These are phyloP conservation scores for Colletotrichum endophyticum DNA, from an alignment of 2,329 filamentous ascomycete genomes.

Conservation along the genomic window DNA sequence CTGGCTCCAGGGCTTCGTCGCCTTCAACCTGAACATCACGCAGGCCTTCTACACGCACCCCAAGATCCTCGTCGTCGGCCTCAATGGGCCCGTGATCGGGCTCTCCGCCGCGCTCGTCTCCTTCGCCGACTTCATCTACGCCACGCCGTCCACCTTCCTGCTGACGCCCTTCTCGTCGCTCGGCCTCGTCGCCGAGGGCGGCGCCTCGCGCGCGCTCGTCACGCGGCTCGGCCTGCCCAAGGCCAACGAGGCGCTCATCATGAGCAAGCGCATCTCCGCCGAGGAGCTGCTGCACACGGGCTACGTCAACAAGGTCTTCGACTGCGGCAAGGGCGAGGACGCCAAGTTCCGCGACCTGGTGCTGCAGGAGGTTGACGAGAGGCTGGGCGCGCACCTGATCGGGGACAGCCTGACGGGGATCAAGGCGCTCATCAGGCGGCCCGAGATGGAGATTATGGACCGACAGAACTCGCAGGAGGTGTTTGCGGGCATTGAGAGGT, in stretches of 20 bases:
- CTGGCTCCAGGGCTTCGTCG: constrained; percentile 75
- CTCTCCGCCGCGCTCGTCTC: constrained; percentile 83
- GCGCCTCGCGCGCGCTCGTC: constrained; percentile 78
- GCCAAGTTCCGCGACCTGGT: constrained; percentile 75
- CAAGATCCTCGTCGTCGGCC: constrained; percentile 88
- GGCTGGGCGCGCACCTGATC: constrained; percentile 79
- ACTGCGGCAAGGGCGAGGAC: constrained; percentile 60
- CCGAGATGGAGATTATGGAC: constrained; percentile 76
- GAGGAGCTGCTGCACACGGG: constrained; percentile 78
- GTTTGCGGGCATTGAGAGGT: constrained; percentile 83
- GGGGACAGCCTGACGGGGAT: constrained; percentile 81
- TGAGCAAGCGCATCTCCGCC: constrained; percentile 78
- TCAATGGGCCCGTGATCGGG: constrained; percentile 91
- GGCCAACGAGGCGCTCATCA: constrained; percentile 92
- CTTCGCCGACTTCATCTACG: constrained; percentile 93
- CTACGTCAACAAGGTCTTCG: constrained; percentile 86
- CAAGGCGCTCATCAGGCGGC: constrained; percentile 80
- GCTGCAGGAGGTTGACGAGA: constrained; percentile 79
- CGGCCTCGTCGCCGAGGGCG: constrained; percentile 89
- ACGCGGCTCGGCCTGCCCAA: constrained; percentile 78
- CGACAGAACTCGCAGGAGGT: constrained; percentile 82
- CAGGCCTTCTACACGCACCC: constrained; percentile 91
- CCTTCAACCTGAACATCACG: constrained; percentile 88
- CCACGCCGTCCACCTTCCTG: constrained; percentile 79
- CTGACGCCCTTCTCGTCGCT: constrained; percentile 91